Conservation (phyloP, 345 rosid genomes). For the Abelmoschus esculentus region DNA sequence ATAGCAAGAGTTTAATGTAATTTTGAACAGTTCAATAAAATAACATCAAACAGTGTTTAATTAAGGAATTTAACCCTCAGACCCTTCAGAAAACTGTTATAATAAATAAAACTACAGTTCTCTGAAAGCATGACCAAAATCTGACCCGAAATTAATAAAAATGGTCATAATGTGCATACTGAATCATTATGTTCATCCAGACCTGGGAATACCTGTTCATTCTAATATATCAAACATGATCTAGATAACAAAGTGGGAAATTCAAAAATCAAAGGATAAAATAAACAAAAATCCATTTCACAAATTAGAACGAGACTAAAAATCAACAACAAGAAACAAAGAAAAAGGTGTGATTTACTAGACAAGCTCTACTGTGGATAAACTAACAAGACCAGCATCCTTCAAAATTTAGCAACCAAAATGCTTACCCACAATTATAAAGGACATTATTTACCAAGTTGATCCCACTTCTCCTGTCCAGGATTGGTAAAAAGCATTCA, state of each 20-base stretch:
- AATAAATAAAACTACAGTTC: not conserved
- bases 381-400: not conserved
- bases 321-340: not conserved
- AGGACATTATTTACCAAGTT: slow-evolving; percentile 69
- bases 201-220: not conserved
- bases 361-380: not conserved
- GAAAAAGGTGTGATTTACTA: not conserved
- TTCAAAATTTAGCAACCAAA: not conserved
- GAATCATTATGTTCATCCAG: not conserved
- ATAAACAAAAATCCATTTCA: not conserved
- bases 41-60: not conserved
- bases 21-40: not conserved
- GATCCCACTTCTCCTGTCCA: slow-evolving; percentile 62
- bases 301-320: not conserved
- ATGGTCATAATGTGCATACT: not conserved
- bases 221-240: not conserved
- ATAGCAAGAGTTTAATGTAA: not conserved
- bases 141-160: not conserved
- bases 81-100: not conserved
- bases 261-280: not conserved
- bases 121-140: not conserved
- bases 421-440: slow-evolving; percentile 69
- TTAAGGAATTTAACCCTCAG: not conserved
- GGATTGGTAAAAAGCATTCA: slow-evolving; percentile 84
- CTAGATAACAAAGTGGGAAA: not conserved